These are phyloP conservation scores for Pyrenochaeta sp. DNA, from an alignment of 2,329 filamentous ascomycete genomes.

Conservation along the genomic window DNA sequence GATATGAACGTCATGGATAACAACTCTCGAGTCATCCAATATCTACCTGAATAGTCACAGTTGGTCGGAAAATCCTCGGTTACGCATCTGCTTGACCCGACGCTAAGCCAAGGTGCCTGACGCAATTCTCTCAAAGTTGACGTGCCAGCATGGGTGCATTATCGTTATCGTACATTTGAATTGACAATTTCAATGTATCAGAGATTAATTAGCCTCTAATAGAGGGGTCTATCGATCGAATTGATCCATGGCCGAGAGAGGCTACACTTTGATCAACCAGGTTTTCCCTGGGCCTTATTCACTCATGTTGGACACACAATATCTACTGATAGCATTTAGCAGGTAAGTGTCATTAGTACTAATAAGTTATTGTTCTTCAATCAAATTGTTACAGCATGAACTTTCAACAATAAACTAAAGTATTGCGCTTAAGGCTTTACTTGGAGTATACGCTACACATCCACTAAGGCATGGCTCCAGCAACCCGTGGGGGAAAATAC, in stretches of 20 bases:
- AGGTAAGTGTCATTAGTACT: too few species aligned
- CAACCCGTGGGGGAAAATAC: background rate
- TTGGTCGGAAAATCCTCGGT: background rate
- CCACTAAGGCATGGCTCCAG: background rate
- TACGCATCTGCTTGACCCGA: background rate
- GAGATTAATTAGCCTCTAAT: background rate
- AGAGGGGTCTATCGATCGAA: too few species aligned
- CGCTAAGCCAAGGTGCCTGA: slow-evolving; percentile 24
- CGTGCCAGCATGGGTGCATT: slow-evolving; percentile 23
- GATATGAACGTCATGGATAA: background rate
- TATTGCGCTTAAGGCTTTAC: too few species aligned
- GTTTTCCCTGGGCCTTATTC: too few species aligned
- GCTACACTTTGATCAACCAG: too few species aligned
- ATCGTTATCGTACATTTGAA: slow-evolving; percentile 10
- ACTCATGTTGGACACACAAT: too few species aligned
- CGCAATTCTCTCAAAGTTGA: slow-evolving; percentile 24
- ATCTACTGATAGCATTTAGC: too few species aligned
- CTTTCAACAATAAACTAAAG: too few species aligned
- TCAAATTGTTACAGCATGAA: too few species aligned
- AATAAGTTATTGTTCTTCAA: too few species aligned
- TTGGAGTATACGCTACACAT: too few species aligned
- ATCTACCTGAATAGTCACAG: background rate
- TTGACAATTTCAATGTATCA: background rate
- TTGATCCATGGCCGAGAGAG: background rate
- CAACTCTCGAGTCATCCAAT: background rate